A percentile compares a stretch with the other conserved stretches of the same genome.
Conservation (phyloP, 2,329 filamentous ascomycete species). For the Fusarium solani-melongenae region DNA sequence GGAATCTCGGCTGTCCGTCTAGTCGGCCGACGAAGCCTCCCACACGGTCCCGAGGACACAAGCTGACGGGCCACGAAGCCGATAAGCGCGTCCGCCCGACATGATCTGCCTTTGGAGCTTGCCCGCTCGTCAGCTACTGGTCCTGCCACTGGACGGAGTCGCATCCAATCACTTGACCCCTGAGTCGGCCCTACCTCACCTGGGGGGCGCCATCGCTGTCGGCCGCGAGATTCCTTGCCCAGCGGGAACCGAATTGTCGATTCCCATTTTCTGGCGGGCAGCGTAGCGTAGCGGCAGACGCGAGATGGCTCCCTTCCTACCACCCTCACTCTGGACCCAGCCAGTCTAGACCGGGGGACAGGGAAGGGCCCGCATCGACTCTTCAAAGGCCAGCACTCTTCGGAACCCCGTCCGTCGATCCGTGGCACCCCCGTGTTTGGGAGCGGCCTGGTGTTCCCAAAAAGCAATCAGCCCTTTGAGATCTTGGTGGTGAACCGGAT, state of each 20-base stretch:
- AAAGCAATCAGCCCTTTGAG: slow-evolving; percentile 16
- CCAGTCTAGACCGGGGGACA: slow-evolving; percentile 12
- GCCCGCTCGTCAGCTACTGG: neutral
- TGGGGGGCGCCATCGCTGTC: neutral
- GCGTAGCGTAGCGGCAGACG: neutral
- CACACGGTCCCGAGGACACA: neutral
- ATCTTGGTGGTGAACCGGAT: slow-evolving; percentile 35
- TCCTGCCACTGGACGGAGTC: neutral
- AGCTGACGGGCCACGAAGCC: slow-evolving; percentile 25
- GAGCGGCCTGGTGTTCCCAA: neutral
- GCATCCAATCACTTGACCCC: neutral
- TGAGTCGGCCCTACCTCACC: neutral
- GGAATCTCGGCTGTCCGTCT: slow-evolving; percentile 15
- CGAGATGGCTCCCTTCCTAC: neutral
- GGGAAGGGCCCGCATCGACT: neutral
- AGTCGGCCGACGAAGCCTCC: slow-evolving; percentile 3
- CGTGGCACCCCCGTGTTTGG: slow-evolving; percentile 13
- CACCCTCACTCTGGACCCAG: neutral
- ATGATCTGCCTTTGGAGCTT: neutral
- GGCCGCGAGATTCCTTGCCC: neutral
- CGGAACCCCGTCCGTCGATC: slow-evolving; percentile 39
- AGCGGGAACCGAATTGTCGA: slow-evolving; percentile 21
- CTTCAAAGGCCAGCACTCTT: slow-evolving; percentile 1
- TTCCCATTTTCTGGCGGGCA: slow-evolving; percentile 4
- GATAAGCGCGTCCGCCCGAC: slow-evolving; percentile 9